Base-by-base conservation (phyloP, 1,139 yeast species). In the Eremothecium coryli region DNA sequence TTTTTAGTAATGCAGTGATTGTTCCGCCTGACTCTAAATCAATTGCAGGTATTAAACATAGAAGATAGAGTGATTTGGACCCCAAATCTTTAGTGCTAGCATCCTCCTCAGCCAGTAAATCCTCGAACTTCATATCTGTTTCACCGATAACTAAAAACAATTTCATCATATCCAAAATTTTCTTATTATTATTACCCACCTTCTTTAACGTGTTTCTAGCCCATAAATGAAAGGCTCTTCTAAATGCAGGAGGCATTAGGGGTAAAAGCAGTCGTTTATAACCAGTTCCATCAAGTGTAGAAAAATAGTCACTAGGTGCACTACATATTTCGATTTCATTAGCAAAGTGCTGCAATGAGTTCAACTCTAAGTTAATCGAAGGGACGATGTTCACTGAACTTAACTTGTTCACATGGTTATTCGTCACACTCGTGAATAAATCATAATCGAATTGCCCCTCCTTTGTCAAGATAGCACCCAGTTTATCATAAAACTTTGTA, bases 401-500 rank as follows among this genome's bases (percentile, higher is more conserved):
- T 13, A 21, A 30, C 7, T n/a, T 12, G n/a, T 7, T 16, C 8
- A 30, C n/a, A 5, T 15, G 27, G 13, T 13, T 23, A 6, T 10
- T 23, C 21, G 23, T 12, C 7, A 14, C 11, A 5, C 17, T 18
- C 9, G 9, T 22, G 13, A 23, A 12, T n/a, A 14, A 17, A 10
- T 6, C 16, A 11, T 14, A 11, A 15, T 11, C 13, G 10, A 30
- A 14, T 8, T 15, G 28, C 10, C 33, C 20, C 23, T 10, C 28
- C 2, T 14, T 7, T 10, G 27, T 9, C 14, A 12, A 30, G 7
- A 30, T 21, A 23, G 9, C 12, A 13, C 7, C 18, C 7, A 23
- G n/a, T 13, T 12, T 26, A 4, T 28, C 17, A 3, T 38, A 21
- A 29, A 49, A 46, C 4, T 22, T 31, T 5, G 23, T 8, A 22